These are phyloP conservation scores for Alternaria burnsii DNA, from an alignment of 2,329 filamentous ascomycete genomes.

Conservation along the genomic window DNA sequence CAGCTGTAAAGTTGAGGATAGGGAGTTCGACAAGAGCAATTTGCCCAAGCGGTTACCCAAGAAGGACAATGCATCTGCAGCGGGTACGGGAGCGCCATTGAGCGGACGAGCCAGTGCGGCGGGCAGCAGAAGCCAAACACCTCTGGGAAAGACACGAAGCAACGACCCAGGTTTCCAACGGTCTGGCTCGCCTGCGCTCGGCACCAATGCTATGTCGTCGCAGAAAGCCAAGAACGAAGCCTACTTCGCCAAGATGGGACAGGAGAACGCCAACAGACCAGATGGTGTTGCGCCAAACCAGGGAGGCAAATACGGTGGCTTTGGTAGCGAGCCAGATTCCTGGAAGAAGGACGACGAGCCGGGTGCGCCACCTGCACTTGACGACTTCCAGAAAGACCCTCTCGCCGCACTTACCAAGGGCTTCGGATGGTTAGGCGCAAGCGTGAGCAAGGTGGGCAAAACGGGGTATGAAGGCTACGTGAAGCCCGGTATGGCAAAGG, in stretches of 20 bases:
- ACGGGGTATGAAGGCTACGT: constrained; percentile 90
- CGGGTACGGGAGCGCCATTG: constrained; percentile 36
- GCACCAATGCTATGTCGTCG: constrained; percentile 47
- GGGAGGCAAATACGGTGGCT: constrained; percentile 91
- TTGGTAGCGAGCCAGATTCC: constrained; percentile 78
- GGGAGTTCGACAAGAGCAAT: constrained; percentile 78
- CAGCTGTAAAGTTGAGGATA: constrained; percentile 85
- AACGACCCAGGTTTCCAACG: constrained; percentile 43
- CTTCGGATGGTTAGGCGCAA: constrained; percentile 91
- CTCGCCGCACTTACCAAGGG: constrained; percentile 88
- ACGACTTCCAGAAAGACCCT: constrained; percentile 91
- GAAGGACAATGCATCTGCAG: constrained; percentile 38
- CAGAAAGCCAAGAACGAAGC: constrained; percentile 77
- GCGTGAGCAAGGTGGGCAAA: constrained; percentile 89
- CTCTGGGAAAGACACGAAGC: constrained; percentile 47
- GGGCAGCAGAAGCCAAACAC: constrained; percentile 50
- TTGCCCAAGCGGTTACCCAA: constrained; percentile 62
- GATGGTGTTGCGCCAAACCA: constrained; percentile 83
- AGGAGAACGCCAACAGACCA: constrained; percentile 79
- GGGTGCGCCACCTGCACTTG: constrained; percentile 70
- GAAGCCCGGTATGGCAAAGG: constrained; percentile 89
- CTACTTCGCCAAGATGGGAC: constrained; percentile 87
- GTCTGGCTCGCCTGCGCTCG: constrained; percentile 49
- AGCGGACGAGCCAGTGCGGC: constrained; percentile 48
- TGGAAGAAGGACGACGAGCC: constrained; percentile 52